Base-by-base conservation (phyloP, 169 alveolate genomes). In the Plasmodium relictum region DNA sequence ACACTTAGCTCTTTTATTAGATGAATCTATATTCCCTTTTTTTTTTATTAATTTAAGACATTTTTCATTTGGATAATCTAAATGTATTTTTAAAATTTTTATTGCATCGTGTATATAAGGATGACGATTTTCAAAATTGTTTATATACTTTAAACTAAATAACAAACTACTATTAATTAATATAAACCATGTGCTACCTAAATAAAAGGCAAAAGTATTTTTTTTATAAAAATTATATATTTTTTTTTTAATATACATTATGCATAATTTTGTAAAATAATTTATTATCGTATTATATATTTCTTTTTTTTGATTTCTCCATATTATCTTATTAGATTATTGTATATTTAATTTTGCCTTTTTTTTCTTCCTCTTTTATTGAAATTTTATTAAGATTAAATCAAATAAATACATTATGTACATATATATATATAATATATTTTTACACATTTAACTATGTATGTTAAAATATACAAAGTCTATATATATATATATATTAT, bases 181-280 rank as follows among this genome's bases (percentile, higher is more conserved):
- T 6, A 80, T n/a, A 70, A 66, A 58, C 90, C 90, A 80, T 16
- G 90, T 80, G 37, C 70, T 80, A 6, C 90, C 90, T 59, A 80
- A 44, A 16, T 37, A 50, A 66, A 80, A 80, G 18, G 85, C 90
- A 54, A 80, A 80, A 24, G 72, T 18, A 41, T 80, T 80, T 24
- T 54, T 65, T 31, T 52, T 80, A 74, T 66, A 80, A 61, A 80
- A 80, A 24, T 31, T 58, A 12, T 52, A 20, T 16, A 80, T 12
- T 31, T 50, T 66, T 41, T 26, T 80, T 14, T 56, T 18, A n/a
- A 61, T n/a, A 52, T 52, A 80, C 90, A 80, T 80, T 68, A 54
- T 80, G 26, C 52, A 6, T 45, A n/a, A n/a, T n/a, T n/a, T n/a
- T n/a, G n/a, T n/a, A n/a, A n/a, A n/a, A n/a, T n/a, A n/a, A n/a